Base-by-base conservation (phyloP, 345 rosid species). In the Leavenworthia alabamica region DNA sequence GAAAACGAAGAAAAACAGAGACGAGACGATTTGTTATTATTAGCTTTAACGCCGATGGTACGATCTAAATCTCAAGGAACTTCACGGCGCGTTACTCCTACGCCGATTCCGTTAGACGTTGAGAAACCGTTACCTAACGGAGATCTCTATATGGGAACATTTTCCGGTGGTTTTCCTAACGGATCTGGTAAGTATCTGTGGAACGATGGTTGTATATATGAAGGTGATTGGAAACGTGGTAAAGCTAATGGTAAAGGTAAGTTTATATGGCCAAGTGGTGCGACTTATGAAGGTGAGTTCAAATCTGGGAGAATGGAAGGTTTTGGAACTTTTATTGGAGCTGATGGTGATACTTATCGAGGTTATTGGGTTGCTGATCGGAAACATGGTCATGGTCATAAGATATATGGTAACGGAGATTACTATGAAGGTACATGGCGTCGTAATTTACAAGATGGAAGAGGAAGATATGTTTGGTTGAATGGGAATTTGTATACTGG, bases 221-320 rank as follows among this genome's bases (percentile, higher is more conserved):
- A 87, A 56, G 99, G 99, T 1, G 93, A 90, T 62, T 94, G 99
- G 99, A 82, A 82, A 35, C 77, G 89, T 1, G 99, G 99, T 0
- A 94, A 94, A 64, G 97, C 81, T 0, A 39, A 4, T 6, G 99
- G 99, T 5, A 90, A 83, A 61, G 99, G 99, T 2, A 94, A 81
- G 81, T 90, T 94, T 73, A 90, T 97, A 5, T 94, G 99, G 99
- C 97, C 99, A 1, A 89, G 97, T 2, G 99, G 99, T 1, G 97
- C 99, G 1, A 90, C 92, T 7, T 94, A 75, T 26, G 93, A 90
- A 65, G 99, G 99, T 1, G 96, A 83, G 14, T 94, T 94, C 41
- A 90, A 82, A 73, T 81, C 92, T 14, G 97, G 97, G 22, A 75
- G 97, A 65, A 94, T 88, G 96, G 96, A 88, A 62, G 99, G 99